Percentiles rank a stretch among this genome's conserved stretches.
Evolutionary conservation across 1,284 basidiomycete genomes (phyloP).

Genomic region (Trichosporon coremiiforme): DNA sequence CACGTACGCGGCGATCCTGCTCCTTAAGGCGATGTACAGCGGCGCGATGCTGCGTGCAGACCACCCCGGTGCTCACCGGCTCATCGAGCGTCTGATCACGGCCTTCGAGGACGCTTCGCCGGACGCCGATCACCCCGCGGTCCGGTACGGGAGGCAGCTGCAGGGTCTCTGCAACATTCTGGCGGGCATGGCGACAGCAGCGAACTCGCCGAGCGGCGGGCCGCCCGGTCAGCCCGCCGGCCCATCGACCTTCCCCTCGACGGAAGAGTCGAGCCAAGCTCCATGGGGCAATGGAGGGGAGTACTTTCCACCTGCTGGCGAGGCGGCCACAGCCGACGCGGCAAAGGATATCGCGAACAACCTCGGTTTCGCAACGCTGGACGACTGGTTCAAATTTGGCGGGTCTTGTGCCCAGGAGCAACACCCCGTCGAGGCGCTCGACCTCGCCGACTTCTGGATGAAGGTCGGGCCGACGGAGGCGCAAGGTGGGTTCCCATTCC

Average conservation of each 20-base stretch:
- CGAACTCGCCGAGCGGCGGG: slow-evolving; percentile 42
- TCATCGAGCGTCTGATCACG: slow-evolving; percentile 50
- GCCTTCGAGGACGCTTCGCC: slow-evolving; percentile 45
- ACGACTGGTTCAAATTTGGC: slow-evolving; percentile 45
- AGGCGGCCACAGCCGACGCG: slow-evolving; percentile 10
- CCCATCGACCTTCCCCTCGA: neutral
- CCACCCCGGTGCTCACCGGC: slow-evolving; percentile 41
- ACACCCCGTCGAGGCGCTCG: slow-evolving; percentile 41
- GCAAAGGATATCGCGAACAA: slow-evolving; percentile 29
- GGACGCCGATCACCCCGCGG: slow-evolving; percentile 52
- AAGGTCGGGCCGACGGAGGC: slow-evolving; percentile 61
- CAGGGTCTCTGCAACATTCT: slow-evolving; percentile 44
- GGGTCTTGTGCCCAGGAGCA: neutral
- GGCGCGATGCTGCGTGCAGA: slow-evolving; percentile 55
- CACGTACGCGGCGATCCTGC: slow-evolving; percentile 53
- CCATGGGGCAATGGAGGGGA: neutral
- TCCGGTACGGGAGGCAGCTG: slow-evolving; percentile 50
- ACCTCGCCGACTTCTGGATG: slow-evolving; percentile 63
- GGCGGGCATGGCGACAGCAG: slow-evolving; percentile 38
- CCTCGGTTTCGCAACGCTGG: slow-evolving; percentile 46
- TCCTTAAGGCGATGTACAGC: slow-evolving; percentile 55
- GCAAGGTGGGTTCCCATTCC: slow-evolving; percentile 52
- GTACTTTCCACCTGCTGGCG: neutral
- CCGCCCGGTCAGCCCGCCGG: neutral
- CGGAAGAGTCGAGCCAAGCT: slow-evolving; percentile 19